Evolutionary conservation across 441 rosid species (phyloP), one percentile per base, ranked within the genome.

Genomic region (Gossypium davidsonii): DNA sequence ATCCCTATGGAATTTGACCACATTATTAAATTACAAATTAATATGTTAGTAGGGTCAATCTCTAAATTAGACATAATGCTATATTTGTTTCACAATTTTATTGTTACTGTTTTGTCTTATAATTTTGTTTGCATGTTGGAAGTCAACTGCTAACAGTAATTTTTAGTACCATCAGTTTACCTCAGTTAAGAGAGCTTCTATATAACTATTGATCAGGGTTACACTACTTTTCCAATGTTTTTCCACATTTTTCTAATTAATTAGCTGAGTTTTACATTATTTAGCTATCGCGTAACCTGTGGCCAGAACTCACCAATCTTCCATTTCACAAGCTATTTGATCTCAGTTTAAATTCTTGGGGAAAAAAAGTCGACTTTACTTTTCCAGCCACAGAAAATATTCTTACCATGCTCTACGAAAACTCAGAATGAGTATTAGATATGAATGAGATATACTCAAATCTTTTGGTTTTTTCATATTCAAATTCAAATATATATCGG

Each of bases 1-100:
- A 70, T 34, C 62, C 73, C 73, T 55, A 34, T 11, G 51, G 63
- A 51, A 49, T 49, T 49, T 67, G 59, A 67, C 6, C 44, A 28
- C 44, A 44, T 5, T 7, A 65, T 42, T 44, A 44, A 21, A 21
- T 65, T 25, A 2, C 21, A 18, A 20, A 55, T 20, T 6, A 20
- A 55, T 44, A 12, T 20, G 10, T 14, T 17, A 42, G 28, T 64
- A 65, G 53, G 55, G 17, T 44, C 70, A 63, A 18, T 63, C 49
- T 37, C 49, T 18, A 17, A 37, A 63, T 63, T 37, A 37, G 67
- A 37, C 11, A 18, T 17, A 37, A 17, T 9, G 2, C 63, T 12
- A 8, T 55, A n/a, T 6, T 4, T 14, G 44, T 61, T 28, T n/a
- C 17, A 8, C 12, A 1, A 25, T 18, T 63, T 56, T 56, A 48